Evolutionary conservation across 768 basidiomycete species (phyloP), one percentile per base, ranked within the genome.

Genomic region (Lactifluus subvellereus): DNA sequence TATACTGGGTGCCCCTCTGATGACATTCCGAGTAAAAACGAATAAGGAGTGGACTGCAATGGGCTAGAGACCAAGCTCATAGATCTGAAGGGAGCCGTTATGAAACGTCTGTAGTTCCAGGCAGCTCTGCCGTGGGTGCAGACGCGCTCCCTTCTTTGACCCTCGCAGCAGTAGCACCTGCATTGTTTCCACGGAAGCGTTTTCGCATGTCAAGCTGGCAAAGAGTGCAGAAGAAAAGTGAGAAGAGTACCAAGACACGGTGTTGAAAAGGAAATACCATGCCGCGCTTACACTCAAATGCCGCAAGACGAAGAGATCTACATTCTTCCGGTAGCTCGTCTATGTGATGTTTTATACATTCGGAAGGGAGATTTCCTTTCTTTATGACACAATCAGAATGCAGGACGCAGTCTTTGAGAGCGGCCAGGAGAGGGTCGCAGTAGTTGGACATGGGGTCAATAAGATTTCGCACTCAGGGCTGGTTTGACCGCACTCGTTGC

Each of bases 221-320:
- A 38, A 6, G 22, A 5, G n/a, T 48, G 4, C 14, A 22, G 9
- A 13, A 30, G 13, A 30, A 48, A 14, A 57, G 50, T 16, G 22
- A 59, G 43, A 13, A 42, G 5, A 20, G 8, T 43, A 35, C 37
- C 47, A 54, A 54, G 62, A 35, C 35, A 49, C 4, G 40, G 51
- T 57, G 54, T 56, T 30, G 53, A 22, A 35, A 32, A 13, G 30
- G 18, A 27, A 77, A 84, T 62, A 92, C 91, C 89, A 92, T 89
- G 48, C 87, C 90, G 62, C 91, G 81, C 74, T 96, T 96, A 77
- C 94, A 96, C 67, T 95, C 91, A 68, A 89, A 94, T 0, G 89
- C 86, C 11, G 91, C 90, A 73, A 84, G 85, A 56, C 94, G 80
- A 59, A 96, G 76, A 32, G 84, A 81, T 71, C 84, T 83, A 72